Base-by-base conservation (phyloP, 306 rosid genomes). In the Prunus padus region DNA sequence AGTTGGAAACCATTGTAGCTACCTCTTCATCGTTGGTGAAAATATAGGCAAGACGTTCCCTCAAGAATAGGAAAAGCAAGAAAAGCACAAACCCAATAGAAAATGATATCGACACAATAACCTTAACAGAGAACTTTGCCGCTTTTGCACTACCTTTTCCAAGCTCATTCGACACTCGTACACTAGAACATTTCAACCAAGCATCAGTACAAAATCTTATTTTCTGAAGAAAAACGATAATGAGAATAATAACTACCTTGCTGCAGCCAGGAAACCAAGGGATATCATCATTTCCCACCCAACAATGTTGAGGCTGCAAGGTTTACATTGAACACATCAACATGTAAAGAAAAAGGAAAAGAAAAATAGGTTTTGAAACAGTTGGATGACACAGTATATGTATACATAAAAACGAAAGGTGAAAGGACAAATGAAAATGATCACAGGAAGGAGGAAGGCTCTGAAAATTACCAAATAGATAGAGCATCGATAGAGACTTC, bases 251-350 rank as follows among this genome's bases (percentile, higher is more conserved):
- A 44, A 11, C 46, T 76, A 88, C 93, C 93, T 65, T 23, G 89
- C 90, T 18, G 86, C 88, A 72, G 90, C 84, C 61, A 73, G 64
- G 84, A 88, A 88, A 4, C 93, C 93, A 59, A 86, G 84, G 50
- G 90, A 74, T 80, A 88, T 76, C 93, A 88, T 84, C 86, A 88
- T 67, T 82, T 82, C 88, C 89, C 89, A 88, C 14, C 90, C 89
- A 61, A 71, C 83, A 73, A 88, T 71, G 75, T 86, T 84, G 51
- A 88, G 87, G 76, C 93, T 88, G 86, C 73, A 79, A 67, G 5
- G 42, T 37, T 23, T 11, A 52, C 23, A 69, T 66, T 22, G 33
- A 37, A 49, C 33, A 19, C 25, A 54, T 31, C 8, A 66, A 49
- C 25, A 68, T 45, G 8, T 11, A 6, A 15, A 52, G 13, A 22